Conservation (phyloP, 192 early-diverging fungal species). For the Coemansia sp. region DNA sequence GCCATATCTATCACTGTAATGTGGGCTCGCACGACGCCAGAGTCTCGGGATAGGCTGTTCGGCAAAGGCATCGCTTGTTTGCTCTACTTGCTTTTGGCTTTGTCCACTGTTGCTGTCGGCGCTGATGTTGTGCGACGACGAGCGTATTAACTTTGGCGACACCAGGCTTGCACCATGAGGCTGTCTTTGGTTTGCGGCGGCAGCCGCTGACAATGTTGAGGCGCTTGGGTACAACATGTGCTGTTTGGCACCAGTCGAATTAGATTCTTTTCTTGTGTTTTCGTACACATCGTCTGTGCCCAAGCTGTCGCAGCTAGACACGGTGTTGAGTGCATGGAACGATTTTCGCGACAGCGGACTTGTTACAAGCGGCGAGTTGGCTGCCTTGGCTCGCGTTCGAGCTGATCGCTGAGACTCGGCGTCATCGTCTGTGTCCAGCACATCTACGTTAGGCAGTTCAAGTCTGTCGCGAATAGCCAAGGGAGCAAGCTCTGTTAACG, state of each 20-base stretch:
- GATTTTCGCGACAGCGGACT: conserved; percentile 51
- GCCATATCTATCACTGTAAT: conserved; percentile 10
- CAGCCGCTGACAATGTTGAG: neutral
- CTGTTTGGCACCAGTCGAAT: neutral
- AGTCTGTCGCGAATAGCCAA: conserved; percentile 24
- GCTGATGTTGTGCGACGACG: conserved; percentile 20
- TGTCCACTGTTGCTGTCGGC: neutral
- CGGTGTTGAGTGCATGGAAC: conserved; percentile 28
- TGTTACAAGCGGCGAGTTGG: conserved; percentile 41
- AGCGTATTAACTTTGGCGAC: conserved; percentile 32
- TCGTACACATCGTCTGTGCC: conserved; percentile 1
- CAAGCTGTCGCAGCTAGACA: conserved; percentile 19
- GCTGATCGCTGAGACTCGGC: conserved; percentile 13
- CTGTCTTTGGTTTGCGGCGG: conserved; percentile 1
- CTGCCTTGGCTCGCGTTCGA: conserved; percentile 20
- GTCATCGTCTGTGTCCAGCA: conserved; percentile 4
- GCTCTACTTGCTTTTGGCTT: neutral
- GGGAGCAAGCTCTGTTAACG: conserved; percentile 41
- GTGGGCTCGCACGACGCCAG: conserved; percentile 34
- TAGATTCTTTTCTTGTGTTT: neutral
- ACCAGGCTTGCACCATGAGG: conserved; percentile 5
- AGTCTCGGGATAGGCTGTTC: conserved; percentile 11
- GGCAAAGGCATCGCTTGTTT: neutral
- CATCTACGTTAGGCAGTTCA: conserved; percentile 7
- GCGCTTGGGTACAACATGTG: neutral